Evolutionary conservation across 768 basidiomycete species (phyloP), one percentile per base, ranked within the genome.

Genomic region (Boletus edulis): DNA sequence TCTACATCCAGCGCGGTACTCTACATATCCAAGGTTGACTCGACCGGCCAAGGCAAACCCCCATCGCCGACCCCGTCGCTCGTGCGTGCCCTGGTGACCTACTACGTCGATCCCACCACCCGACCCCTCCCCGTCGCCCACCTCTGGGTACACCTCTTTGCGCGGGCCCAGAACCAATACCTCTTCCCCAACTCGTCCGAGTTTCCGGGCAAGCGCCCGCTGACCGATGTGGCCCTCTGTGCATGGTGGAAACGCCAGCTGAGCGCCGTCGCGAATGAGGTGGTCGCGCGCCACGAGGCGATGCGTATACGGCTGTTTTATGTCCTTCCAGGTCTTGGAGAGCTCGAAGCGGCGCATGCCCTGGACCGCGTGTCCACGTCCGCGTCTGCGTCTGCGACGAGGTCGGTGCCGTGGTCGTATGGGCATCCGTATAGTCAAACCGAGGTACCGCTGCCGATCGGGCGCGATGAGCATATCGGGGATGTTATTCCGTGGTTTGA

Each of bases 1-100:
- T 60, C 81, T 5, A 87, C 90, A 2, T 76, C 78, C 3, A 81
- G 81, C 52, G 84, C 84, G 4, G 80, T 98, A 34, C 71, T 98
- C 32, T 97, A 98, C 70, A 78, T 99, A 49, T 91, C 91, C 46
- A 99, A 99, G 73, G 86, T 97, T 50, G 97, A 99, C 69, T 85
- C 94, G 12, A 92, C 95, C 1, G 95, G 95, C 0, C 86, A 94
- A 67, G 80, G 77, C 10, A 67, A 64, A 27, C 58, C 70, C 5
- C 88, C 86, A 0, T 81, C 86, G 39, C 89, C 90, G 4, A 93
- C 94, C 2, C 72, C 81, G 5, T 66, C 78, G 13, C 81, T 98
- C 50, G 83, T 92, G 42, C 76, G 78, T 18, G 75, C 86, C 0
- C 78, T 97, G 53, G 59, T 98, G 14, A 52, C 60, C 18, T 91